Conservation (phyloP, 768 basidiomycete genomes). For the Clavaria fumosa region DNA sequence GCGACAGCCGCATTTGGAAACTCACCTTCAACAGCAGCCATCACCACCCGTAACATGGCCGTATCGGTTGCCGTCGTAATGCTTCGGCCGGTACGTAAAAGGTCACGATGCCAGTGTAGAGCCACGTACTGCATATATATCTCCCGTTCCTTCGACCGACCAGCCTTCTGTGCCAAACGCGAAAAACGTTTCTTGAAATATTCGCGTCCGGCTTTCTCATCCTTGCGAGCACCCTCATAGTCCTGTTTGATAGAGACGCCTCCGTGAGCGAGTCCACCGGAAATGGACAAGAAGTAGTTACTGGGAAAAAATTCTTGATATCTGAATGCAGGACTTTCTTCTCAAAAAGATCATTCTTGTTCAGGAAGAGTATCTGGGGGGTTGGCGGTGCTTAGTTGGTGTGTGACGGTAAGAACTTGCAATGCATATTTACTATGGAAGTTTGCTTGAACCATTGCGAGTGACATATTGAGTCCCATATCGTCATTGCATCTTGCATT, state of each 20-base stretch:
- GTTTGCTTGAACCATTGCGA: slow-evolving; percentile 95
- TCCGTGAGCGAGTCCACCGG: slow-evolving; percentile 2
- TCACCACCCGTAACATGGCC: slow-evolving; percentile 73
- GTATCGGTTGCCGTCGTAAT: slow-evolving; percentile 88
- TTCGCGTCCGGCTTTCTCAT: slow-evolving; percentile 62
- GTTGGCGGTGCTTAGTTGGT: no score
- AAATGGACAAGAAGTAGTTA: slow-evolving; percentile 19
- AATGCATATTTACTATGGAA: slow-evolving; percentile 61
- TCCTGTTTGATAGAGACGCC: slow-evolving; percentile 32
- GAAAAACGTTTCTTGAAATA: slow-evolving; percentile 85
- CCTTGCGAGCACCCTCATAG: slow-evolving; percentile 64
- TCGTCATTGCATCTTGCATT: slow-evolving; percentile 98
- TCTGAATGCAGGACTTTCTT: slow-evolving; percentile 68
- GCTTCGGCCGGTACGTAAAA: slow-evolving; percentile 24
- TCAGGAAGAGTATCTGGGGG: slow-evolving; percentile 80
- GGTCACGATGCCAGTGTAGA: background rate
- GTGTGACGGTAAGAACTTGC: no score
- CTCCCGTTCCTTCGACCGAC: slow-evolving; percentile 72
- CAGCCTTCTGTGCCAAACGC: slow-evolving; percentile 70
- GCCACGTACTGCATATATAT: slow-evolving; percentile 78
- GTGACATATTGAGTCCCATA: slow-evolving; percentile 97
- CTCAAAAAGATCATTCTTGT: slow-evolving; percentile 90
- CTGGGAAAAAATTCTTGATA: slow-evolving; percentile 83
- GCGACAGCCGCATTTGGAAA: slow-evolving; percentile 9
- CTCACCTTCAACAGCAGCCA: slow-evolving; percentile 92